Conservation (phyloP, 805 yeast species). For the Lipomyces spencermartinsiae region DNA sequence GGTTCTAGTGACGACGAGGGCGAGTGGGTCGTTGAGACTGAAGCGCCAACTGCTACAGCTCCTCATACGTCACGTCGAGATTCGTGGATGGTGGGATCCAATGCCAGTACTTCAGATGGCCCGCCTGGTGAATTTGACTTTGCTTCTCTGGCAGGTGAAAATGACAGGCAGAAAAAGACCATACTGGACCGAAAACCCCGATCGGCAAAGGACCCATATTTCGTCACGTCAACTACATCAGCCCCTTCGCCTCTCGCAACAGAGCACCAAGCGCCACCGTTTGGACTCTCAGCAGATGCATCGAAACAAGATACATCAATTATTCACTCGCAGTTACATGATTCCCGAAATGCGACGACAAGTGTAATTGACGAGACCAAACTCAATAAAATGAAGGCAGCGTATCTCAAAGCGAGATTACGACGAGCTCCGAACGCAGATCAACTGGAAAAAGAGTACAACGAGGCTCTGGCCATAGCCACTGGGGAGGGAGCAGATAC, state of each 20-base stretch:
- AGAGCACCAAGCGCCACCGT: background rate
- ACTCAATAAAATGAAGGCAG: constrained; percentile 47
- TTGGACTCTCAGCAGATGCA: background rate
- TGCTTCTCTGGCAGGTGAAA: constrained; percentile 22
- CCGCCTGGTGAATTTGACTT: constrained; percentile 43
- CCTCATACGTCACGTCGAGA: constrained; percentile 15
- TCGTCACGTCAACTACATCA: constrained; percentile 13
- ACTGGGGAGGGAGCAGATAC: constrained; percentile 1
- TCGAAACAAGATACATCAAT: background rate
- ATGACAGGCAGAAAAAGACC: constrained; percentile 10
- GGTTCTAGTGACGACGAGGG: constrained; percentile 11
- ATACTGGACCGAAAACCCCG: constrained; percentile 23
- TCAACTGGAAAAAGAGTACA: constrained; percentile 43
- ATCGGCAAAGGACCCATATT: constrained; percentile 25
- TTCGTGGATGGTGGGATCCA: constrained; percentile 27
- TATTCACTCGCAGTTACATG: background rate
- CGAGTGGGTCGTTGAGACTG: constrained; percentile 20
- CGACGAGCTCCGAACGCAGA: constrained; percentile 41
- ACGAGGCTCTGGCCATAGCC: constrained; percentile 15
- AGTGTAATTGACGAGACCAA: constrained; percentile 27
- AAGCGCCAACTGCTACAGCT: background rate
- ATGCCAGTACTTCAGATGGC: background rate
- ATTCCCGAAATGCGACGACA: background rate
- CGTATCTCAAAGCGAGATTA: constrained; percentile 48
- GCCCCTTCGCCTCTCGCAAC: background rate